Conservation (phyloP, 1,139 yeast species). For the Pichia sp. region DNA sequence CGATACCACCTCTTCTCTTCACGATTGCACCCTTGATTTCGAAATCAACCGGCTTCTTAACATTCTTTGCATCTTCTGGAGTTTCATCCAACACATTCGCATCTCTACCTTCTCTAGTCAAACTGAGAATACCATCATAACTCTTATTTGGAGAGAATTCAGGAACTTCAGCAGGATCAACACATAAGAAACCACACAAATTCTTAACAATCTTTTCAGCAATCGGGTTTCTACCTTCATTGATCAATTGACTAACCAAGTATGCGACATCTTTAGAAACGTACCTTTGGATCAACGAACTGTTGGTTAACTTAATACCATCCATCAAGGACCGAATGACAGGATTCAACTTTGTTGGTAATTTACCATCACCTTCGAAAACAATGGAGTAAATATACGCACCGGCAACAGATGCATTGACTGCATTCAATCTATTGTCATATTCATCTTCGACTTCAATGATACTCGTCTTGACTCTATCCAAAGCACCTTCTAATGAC, state of each 20-base stretch:
- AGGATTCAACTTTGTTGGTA: conserved; percentile 88
- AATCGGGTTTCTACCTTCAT: conserved; percentile 62
- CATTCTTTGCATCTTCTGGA: background rate
- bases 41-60: conserved; percentile 11
- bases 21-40: conserved; percentile 67
- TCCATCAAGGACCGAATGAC: conserved; percentile 92
- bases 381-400: conserved; percentile 53
- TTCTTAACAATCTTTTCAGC: conserved; percentile 89
- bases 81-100: conserved; percentile 55
- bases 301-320: conserved; percentile 76
- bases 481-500: conserved; percentile 77
- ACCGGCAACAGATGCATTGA: conserved; percentile 75
- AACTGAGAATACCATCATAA: conserved; percentile 63
- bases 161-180: conserved; percentile 95
- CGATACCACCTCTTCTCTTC: conserved; percentile 80
- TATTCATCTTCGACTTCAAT: conserved; percentile 63
- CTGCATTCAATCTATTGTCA: conserved; percentile 55
- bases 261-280: conserved; percentile 69
- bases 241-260: conserved; percentile 58
- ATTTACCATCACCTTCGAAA: conserved; percentile 36
- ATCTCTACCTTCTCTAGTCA: conserved; percentile 79
- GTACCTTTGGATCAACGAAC: conserved; percentile 62
- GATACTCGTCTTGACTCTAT: conserved; percentile 63
- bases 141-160: conserved; percentile 73
- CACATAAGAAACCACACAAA: conserved; percentile 90